These are phyloP conservation scores for Trypanosomatidae sp. DNA, from an alignment of 208 protist genomes.

Conservation along the genomic window DNA sequence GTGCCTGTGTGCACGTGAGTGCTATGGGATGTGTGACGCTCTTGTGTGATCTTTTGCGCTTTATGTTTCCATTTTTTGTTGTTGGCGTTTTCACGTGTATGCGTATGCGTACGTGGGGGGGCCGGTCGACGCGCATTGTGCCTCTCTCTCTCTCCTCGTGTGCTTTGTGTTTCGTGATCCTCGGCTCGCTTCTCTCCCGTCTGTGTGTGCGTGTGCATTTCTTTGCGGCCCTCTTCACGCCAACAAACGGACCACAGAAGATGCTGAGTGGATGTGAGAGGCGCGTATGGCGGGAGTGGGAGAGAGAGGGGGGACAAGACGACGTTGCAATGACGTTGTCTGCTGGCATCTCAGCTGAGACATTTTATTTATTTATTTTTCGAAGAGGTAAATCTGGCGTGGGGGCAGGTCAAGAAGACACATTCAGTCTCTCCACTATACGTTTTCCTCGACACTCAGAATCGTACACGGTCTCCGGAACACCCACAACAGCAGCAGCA, in stretches of 20 bases:
- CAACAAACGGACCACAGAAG: background rate
- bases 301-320: background rate
- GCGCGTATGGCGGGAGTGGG: background rate
- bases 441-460: background rate
- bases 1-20: background rate
- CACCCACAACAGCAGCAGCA: background rate
- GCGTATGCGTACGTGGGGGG: background rate
- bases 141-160: background rate
- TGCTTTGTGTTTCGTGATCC: background rate
- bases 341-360: background rate
- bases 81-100: background rate
- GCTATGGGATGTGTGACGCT: background rate
- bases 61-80: background rate
- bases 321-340: constrained; percentile 8
- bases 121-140: background rate
- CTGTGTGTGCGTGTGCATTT: background rate
- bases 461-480: background rate
- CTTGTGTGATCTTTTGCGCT: background rate
- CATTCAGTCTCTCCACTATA: background rate
- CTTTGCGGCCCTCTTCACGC: background rate
- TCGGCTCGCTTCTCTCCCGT: background rate
- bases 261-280: background rate
- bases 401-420: background rate
- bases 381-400: background rate
- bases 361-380: background rate